Base-by-base conservation (phyloP, 257 asterid species). In the Solanum paucissectum region DNA sequence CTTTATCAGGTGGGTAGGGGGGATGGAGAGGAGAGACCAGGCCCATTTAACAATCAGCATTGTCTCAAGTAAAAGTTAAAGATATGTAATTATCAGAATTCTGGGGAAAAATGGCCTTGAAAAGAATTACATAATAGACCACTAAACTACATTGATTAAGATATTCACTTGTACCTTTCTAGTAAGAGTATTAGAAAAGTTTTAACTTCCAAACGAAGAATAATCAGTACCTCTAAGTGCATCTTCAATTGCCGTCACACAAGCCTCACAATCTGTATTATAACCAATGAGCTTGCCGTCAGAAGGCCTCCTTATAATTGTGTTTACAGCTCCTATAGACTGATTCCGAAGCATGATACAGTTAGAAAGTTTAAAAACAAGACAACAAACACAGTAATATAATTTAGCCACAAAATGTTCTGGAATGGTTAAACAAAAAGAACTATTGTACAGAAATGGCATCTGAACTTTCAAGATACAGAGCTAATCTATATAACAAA, bases 231-330 rank as follows among this genome's bases (percentile, higher is more conserved):
- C 94, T 91, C 90, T 90, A 16, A 87, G 89, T 55, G 96, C 98
- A 74, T 94, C 98, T 88, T 94, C 98, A 20, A 94, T 91, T 25
- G 98, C 95, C 25, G 94, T 89, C 72, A 94, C 92, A 82, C 94
- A 91, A 55, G 98, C 98, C 88, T 93, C 94, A 40, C 96, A 93
- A 90, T 94, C 98, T 27, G 98, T 93, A 32, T 94, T 94, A 87
- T 94, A 93, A 32, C 96, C 98, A n/a, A 93, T 77, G 79, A 94
- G 93, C 89, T 86, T 90, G 88, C 96, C 95, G 74, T 93, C 95
- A 8, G 42, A 42, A 74, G 93, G 91, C 88, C 94, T 92, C 89
- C 95, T 87, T 23, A 94, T 88, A 40, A 94, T 93, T 62, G 98
- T 94, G 90, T 94, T 94, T 29, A 93, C 95, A 2, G 98, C 96